Evolutionary conservation across 495 filamentous ascomycete genomes (phyloP).

Genomic region (Bryoglossum gracile): DNA sequence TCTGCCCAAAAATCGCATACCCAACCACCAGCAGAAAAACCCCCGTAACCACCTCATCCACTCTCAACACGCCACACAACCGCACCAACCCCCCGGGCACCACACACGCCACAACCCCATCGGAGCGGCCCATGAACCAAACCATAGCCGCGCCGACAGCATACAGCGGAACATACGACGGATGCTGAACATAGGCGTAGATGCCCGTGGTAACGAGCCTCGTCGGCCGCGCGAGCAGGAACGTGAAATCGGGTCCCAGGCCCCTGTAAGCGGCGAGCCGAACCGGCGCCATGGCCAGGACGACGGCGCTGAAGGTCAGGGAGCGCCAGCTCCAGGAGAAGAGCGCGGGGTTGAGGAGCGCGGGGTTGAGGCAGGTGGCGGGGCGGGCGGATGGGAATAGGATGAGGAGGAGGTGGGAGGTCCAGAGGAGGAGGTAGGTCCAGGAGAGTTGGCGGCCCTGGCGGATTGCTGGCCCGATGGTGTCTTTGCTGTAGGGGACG

Average conservation of each 20-base stretch:
- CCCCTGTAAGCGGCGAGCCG: slow-evolving; percentile 31
- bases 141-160: neutral
- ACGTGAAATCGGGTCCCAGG: slow-evolving; percentile 43
- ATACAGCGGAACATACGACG: slow-evolving; percentile 36
- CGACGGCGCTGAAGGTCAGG: slow-evolving; percentile 21
- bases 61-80: neutral
- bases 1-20: neutral
- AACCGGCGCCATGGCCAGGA: slow-evolving; percentile 30
- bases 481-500: too few species aligned
- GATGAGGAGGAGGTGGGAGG: slow-evolving; percentile 30
- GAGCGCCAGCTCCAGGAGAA: slow-evolving; percentile 19
- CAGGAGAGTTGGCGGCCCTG: too few species aligned
- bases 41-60: neutral
- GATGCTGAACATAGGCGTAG: slow-evolving; percentile 41
- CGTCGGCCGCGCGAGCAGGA: slow-evolving; percentile 37
- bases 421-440: neutral
- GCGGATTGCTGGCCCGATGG: too few species aligned
- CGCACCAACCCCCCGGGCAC: slow-evolving; percentile 3
- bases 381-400: slow-evolving; percentile 18
- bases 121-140: neutral
- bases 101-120: slow-evolving; percentile 8
- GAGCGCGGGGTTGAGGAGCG: slow-evolving; percentile 29
- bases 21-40: neutral
- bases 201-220: slow-evolving; percentile 35
- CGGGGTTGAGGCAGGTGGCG: slow-evolving; percentile 25